Conservation (phyloP, 345 rosid species). For the Eucalyptus microcorys region DNA sequence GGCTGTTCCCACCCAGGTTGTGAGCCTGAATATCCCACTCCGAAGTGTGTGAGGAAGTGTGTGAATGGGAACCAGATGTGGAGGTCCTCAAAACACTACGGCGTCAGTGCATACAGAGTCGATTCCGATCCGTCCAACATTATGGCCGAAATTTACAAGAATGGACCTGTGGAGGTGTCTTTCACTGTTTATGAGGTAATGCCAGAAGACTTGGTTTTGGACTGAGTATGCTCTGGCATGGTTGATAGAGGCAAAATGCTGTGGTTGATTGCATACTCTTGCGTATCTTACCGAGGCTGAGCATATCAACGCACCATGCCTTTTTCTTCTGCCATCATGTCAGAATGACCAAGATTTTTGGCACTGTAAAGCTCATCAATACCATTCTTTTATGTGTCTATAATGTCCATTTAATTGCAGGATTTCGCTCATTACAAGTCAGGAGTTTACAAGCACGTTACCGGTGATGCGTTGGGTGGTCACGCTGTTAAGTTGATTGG, state of each 20-base stretch:
- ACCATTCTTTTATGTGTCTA: neutral
- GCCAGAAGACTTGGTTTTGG: neutral
- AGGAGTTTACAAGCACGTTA: constrained; percentile 85
- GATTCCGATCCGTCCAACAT: constrained; percentile 50
- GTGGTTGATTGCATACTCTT: neutral
- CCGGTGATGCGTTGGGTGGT: constrained; percentile 71
- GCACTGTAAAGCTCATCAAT: neutral
- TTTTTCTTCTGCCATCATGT: neutral
- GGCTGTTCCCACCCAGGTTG: constrained; percentile 99
- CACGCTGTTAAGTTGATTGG: constrained; percentile 96
- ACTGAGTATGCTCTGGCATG: neutral
- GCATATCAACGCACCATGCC: neutral
- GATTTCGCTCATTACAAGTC: constrained; percentile 93
- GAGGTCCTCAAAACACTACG: constrained; percentile 67
- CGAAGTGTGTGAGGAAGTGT: constrained; percentile 67
- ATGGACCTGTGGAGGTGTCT: constrained; percentile 94
- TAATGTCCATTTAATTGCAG: constrained; percentile 10
- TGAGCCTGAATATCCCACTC: constrained; percentile 82
- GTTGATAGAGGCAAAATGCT: neutral
- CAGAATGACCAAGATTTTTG: neutral
- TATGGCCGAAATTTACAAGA: constrained; percentile 79
- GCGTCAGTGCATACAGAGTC: constrained; percentile 62
- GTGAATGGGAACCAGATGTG: constrained; percentile 59
- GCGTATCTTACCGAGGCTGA: neutral
- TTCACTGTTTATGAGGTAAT: constrained; percentile 89